Percentiles rank a stretch among this genome's conserved stretches.
phyloP scores from a whole-genome alignment of 495 filamentous ascomycete species.

The Aspergillus ellipticus region DNA sequence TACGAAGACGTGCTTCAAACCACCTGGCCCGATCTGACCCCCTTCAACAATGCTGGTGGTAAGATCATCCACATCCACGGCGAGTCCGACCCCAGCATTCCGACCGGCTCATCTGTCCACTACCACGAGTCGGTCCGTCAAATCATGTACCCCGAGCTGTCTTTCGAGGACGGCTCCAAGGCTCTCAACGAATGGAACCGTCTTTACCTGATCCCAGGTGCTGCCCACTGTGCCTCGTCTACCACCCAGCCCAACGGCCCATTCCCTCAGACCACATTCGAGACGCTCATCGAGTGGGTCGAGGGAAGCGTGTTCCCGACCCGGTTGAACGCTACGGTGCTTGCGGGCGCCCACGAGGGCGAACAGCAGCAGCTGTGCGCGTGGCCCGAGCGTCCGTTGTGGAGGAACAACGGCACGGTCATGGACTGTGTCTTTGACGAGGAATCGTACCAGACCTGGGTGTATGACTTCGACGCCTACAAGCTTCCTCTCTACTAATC shows the following conservation, averaged over 20 bases:
- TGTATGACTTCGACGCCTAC: conserved; percentile 29
- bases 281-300: conserved; percentile 49
- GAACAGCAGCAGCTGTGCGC: conserved; percentile 42
- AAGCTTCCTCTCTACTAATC: conserved; percentile 25
- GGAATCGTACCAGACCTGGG: conserved; percentile 37
- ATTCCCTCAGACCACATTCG: conserved; percentile 41
- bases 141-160: conserved; percentile 44
- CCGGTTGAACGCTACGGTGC: conserved; percentile 37
- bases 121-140: conserved; percentile 49
- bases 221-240: conserved; percentile 45
- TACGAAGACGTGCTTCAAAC: conserved; percentile 29
- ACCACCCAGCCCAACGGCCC: conserved; percentile 36
- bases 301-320: conserved; percentile 45
- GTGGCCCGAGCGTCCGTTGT: conserved; percentile 46
- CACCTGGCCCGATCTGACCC: conserved; percentile 42
- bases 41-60: conserved; percentile 39
- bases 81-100: conserved; percentile 48
- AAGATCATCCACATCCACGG: conserved; percentile 52
- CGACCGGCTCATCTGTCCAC: conserved; percentile 44
- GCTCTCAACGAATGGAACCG: conserved; percentile 48
- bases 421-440: conserved; percentile 44
- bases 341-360: conserved; percentile 28
- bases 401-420: conserved; percentile 28
- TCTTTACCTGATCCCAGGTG: conserved; percentile 51
- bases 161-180: conserved; percentile 27